Evolutionary conservation across 1,139 yeast genomes (phyloP), one percentile per base, ranked within the genome.

Genomic region (Scheffersomyces quercinus): DNA sequence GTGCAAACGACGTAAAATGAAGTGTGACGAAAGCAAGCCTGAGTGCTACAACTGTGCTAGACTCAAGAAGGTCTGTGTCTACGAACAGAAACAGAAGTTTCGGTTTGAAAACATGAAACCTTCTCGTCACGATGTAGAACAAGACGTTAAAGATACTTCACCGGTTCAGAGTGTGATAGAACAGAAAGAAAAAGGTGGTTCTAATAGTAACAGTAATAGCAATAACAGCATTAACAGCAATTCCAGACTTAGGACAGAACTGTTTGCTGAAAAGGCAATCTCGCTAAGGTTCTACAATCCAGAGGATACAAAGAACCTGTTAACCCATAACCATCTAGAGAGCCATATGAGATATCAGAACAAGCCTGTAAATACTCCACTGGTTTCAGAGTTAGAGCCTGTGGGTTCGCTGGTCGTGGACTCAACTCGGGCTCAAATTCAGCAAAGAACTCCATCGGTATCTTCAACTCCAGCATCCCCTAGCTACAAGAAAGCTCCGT

Each of bases 1-100:
- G 55, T 83, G 89, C 59, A 82, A 82, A 55, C 60, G 82, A 39
- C 64, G 88, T 40, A 80, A 82, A 55, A 75, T 81, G 65, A 83
- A 83, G 51, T 60, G 64, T 40, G 65, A 60, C 42, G 65, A 60
- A 40, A 49, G 52, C 11, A 45, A 47, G 37, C 64, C 64, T 5
- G 48, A 41, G 31, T 60, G 65, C 45, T 38, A 36, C 46, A 82
- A 81, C 49, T 83, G 89, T 54, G 52, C 73, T 4, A 61, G 81
- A 15, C 59, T 81, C 16, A 68, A 67, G 29, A 79, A 81, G 51
- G 53, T 53, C 2, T 82, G 88, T 55, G 62, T 63, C 3, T 82
- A 82, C 52, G 67, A 64, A 28, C 59, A 59, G 36, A 50, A 55
- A 32, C 60, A 67, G 44, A 68, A 66, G 54, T 69, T 71, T 45